Evolutionary conservation across 225 moss, liverwort and hornwort genomes (phyloP), one percentile per base, ranked within the genome.

Genomic region (Takakia lepidozioides): DNA sequence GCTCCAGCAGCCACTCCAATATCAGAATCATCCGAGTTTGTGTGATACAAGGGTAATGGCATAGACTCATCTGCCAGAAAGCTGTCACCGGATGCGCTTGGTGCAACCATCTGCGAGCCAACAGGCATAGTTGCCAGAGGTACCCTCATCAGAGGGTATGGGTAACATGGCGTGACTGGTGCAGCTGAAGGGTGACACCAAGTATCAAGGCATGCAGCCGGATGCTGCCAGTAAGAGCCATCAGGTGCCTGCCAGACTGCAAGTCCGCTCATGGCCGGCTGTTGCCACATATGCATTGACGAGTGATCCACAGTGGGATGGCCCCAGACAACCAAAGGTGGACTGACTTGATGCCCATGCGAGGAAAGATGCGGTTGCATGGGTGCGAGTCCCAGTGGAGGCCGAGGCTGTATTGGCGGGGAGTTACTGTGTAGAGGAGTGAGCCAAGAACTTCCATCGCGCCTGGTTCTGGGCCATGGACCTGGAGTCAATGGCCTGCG

Each of bases 221-320:
- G 98, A 26, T 98, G 91, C 56, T 87, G 91, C 98, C 98, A 98
- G 63, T 91, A 91, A 11, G 87, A 80, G 21, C 91, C 98, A 66
- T 98, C 98, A 3, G 91, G 78, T 8, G 98, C 91, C 72, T 98
- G 98, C 98, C 98, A 98, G 32, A 80, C 73, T 14, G 98, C 71
- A 22, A 91, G 87, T 13, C 77, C 59, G 11, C 74, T 59, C 53
- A 95, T 76, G 35, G 69, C 64, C 25, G 85, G 68, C 65, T 90
- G 98, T 70, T 91, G 98, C 98, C 98, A 98, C 87, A 91, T 74
- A 69, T 98, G 98, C 61, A 84, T 78, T 64, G 63, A 69, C 29
- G 85, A 72, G 59, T 90, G 95, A 68, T 95, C 95, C 50, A 90
- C 80, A 4, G 82, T 85, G 15, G 95, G 95, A 38, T 87, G 87